Evolutionary conservation across 805 yeast genomes (phyloP), one percentile per base, ranked within the genome.

Genomic region (Cyberlindnera japonica): DNA sequence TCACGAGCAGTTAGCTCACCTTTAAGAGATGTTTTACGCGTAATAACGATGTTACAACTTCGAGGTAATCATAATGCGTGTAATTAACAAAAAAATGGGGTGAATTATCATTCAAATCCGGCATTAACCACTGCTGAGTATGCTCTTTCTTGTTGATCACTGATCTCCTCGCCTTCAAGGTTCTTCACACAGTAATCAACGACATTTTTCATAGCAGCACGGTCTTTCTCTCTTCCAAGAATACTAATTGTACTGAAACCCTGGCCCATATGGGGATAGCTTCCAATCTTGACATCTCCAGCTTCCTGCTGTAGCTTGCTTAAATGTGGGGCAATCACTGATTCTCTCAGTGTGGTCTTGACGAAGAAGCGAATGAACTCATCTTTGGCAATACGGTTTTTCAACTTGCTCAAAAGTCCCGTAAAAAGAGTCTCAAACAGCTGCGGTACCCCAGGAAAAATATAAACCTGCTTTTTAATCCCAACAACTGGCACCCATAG

Each of bases 401-500:
- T 62, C 41, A 75, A 63, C 11, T 70, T 57, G 5, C 56, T 51
- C 43, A 69, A 41, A 67, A 61, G 56, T 70, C 59, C 2, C 69
- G 72, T 58, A 12, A 86, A 55, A 45, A 88, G 63, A 34, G 61
- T 62, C 41, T 71, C 73, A 60, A 85, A 89, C 22, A 88, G 63
- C 47, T 75, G 79, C 0, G 96, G 95, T 9, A 89, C 81, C 0
- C 96, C 96, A 0, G 96, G 96, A 33, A 88, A 68, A 12, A 89
- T 74, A 53, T 76, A 81, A 1, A 87, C 78, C 49, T 79, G 76
- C 25, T 73, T 54, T 35, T 79, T 68, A n/a, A 88, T 65, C 0
- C 77, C 76, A 2, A 86, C 89, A 5, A 87, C 71, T 0, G 96
- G 96, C 3, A 88, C 95, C 96, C 96, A 88, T 12, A 83, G 63